Evolutionary conservation across 768 basidiomycete species (phyloP), one percentile per base, ranked within the genome.

Genomic region (Lactarius hatsudake): DNA sequence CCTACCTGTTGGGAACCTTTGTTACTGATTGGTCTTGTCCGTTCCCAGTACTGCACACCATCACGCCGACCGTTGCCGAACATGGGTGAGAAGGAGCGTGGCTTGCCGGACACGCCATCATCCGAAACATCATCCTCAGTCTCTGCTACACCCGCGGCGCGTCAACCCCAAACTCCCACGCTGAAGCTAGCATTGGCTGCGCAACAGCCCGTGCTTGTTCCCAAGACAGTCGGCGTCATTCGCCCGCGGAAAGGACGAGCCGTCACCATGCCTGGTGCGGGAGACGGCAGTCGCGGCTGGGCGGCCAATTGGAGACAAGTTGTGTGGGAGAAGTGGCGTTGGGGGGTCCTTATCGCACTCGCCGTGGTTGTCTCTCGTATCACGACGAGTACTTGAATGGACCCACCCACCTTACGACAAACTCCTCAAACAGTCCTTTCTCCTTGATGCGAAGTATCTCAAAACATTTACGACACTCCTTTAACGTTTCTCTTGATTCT

Each of bases 31-130:
- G 17, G 48, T 61, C n/a, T 71, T 54, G 74, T 60, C 17, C 5
- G 70, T 48, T 43, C 72, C 57, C 72, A 98, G 89, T 93, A 91
- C 73, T 91, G 89, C 73, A 80, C 82, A 36, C 81, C 86, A 13
- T 78, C 79, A 20, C 82, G 86, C 73, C 86, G 81, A 55, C 88
- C 95, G 73, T 77, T 96, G 34, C 96, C 96, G 0, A 97, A 97
- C 78, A 98, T 98, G 96, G 94, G 90, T 26, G 83, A 91, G 76
- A 86, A 83, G 71, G 90, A 90, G 71, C 83, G 85, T 55, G 89
- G 87, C 10, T 83, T 81, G 62, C 73, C 83, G 6, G 75, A 74
- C 73, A 78, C 62, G 58, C 72, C 66, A 43, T 43, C 55, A 70
- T 34, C 61, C 68, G 48, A 69, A 30, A 53, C 69, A 63, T 23